A percentile compares a stretch with the other conserved stretches of the same genome.
Conservation (phyloP, 1,284 basidiomycete species). For the Ganoderma lingzhi region DNA sequence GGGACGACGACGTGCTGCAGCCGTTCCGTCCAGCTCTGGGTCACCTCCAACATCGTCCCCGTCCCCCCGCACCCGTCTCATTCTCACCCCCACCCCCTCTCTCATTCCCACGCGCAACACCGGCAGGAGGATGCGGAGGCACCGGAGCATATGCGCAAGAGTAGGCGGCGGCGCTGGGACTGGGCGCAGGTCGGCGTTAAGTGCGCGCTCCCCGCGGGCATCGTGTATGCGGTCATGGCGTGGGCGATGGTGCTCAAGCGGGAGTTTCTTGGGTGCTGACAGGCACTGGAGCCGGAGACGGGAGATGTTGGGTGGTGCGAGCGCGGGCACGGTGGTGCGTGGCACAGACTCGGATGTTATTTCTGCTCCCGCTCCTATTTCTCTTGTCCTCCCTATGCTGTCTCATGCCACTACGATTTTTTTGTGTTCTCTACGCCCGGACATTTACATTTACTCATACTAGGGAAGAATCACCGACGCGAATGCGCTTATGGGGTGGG, state of each 20-base stretch:
- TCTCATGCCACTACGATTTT: background rate
- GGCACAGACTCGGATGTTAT: background rate
- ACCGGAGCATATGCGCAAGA: conserved; percentile 48
- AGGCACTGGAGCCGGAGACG: background rate
- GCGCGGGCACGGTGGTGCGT: background rate
- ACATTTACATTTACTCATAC: too few species aligned
- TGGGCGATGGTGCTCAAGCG: conserved; percentile 65
- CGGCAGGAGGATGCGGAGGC: conserved; percentile 42
- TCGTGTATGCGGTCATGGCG: conserved; percentile 81
- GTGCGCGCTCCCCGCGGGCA: conserved; percentile 74
- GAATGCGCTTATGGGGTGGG: background rate
- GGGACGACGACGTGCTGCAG: conserved; percentile 82
- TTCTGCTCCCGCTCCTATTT: background rate
- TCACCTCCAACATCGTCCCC: conserved; percentile 74
- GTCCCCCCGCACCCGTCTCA: conserved; percentile 17
- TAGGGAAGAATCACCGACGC: background rate
- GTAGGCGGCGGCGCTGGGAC: conserved; percentile 71
- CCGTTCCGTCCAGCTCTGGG: conserved; percentile 83
- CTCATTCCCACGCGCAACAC: background rate
- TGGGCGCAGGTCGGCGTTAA: conserved; percentile 72
- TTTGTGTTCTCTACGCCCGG: background rate
- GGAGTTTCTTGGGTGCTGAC: conserved; percentile 51
- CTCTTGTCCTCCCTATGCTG: background rate
- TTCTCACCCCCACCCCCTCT: background rate
- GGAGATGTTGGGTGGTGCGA: background rate